A percentile compares a stretch with the other conserved stretches of the same genome.
phyloP scores from a whole-genome alignment of 2,329 filamentous ascomycete genomes.

The Pestalotiopsis sp. region DNA sequence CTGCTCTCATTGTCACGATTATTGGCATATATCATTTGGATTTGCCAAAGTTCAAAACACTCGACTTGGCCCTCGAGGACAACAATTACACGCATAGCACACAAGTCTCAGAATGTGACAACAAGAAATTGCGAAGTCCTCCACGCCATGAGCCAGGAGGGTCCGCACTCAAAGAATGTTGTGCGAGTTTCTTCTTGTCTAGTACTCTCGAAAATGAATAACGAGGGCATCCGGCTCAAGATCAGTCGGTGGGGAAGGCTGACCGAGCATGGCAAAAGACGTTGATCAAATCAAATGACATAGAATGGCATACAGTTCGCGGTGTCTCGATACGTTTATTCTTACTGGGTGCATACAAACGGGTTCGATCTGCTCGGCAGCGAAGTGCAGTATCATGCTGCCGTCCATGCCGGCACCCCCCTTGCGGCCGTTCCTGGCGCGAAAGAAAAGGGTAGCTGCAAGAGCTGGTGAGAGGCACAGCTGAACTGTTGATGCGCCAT shows the following conservation, averaged over 20 bases:
- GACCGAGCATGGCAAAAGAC: conserved; percentile 44
- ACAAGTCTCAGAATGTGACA: conserved; percentile 32
- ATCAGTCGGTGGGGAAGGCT: conserved; percentile 34
- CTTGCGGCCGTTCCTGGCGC: neutral
- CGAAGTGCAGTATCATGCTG: too few relatives aligned
- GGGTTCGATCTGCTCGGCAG: neutral
- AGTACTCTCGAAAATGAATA: conserved; percentile 25
- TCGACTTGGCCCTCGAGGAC: too few relatives aligned
- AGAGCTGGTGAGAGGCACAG: neutral
- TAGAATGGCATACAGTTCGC: too few relatives aligned
- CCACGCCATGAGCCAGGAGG: conserved; percentile 36
- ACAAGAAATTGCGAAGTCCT: conserved; percentile 43
- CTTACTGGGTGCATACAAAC: neutral
- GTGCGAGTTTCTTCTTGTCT: conserved; percentile 38
- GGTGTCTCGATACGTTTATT: neutral
- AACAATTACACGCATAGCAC: too few relatives aligned
- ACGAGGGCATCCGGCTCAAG: conserved; percentile 38
- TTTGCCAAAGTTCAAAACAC: too few relatives aligned
- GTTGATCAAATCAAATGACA: neutral
- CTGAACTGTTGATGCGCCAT: neutral
- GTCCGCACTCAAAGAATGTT: conserved; percentile 45
- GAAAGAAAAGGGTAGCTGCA: neutral
- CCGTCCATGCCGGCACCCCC: neutral
- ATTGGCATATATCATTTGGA: too few relatives aligned
- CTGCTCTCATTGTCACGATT: too few relatives aligned